These are phyloP conservation scores for Camelina laxa DNA, from an alignment of 345 rosid genomes.

Conservation along the genomic window DNA sequence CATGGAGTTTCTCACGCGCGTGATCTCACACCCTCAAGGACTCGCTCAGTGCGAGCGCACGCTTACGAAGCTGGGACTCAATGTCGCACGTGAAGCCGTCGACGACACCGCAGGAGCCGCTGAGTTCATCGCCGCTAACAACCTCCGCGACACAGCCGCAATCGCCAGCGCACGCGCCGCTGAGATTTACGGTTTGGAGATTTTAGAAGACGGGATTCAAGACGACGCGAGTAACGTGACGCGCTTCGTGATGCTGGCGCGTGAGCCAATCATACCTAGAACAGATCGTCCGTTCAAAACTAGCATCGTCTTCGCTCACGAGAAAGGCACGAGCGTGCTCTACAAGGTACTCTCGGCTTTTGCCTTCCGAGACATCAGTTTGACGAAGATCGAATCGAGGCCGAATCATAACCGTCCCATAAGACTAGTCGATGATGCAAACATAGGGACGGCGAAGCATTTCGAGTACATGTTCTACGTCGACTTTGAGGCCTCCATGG, in stretches of 20 bases:
- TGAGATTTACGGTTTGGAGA: constrained; percentile 71
- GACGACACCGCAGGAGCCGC: constrained; percentile 94
- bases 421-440: constrained; percentile 74
- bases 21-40: constrained; percentile 90
- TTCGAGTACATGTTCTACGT: constrained; percentile 91
- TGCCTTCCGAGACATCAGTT: constrained; percentile 76
- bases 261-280: constrained; percentile 89
- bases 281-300: constrained; percentile 91
- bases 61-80: constrained; percentile 68
- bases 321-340: constrained; percentile 79
- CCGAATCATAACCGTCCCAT: constrained; percentile 83
- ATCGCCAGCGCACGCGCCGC: constrained; percentile 90
- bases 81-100: constrained; percentile 77
- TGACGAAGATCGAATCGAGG: constrained; percentile 89
- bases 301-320: constrained; percentile 91
- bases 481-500: constrained; percentile 95
- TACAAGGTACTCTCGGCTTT: constrained; percentile 86
- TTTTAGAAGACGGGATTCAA: constrained; percentile 80
- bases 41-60: constrained; percentile 85
- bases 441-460: constrained; percentile 83
- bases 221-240: constrained; percentile 86
- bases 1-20: constrained; percentile 68
- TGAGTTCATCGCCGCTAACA: constrained; percentile 67
- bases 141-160: constrained; percentile 78
- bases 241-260: constrained; percentile 86